These are phyloP conservation scores for Calocera viscosa DNA, from an alignment of 768 basidiomycete species.

Conservation along the genomic window DNA sequence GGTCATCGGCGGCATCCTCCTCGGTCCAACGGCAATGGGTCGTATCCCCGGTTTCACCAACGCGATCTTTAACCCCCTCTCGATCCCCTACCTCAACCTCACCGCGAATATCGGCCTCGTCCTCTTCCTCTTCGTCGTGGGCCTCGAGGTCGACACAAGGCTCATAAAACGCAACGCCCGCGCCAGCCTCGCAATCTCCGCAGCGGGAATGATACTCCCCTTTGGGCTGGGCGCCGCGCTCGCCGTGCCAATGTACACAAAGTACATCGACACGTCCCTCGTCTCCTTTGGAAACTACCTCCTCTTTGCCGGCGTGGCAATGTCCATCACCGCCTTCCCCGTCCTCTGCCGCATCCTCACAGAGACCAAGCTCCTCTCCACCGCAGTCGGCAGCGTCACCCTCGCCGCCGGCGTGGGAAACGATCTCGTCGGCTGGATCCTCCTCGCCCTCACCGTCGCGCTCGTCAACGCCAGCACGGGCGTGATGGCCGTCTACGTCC, in stretches of 20 bases:
- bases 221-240: conserved; percentile 69
- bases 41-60: conserved; percentile 68
- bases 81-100: conserved; percentile 51
- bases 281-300: conserved; percentile 72
- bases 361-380: conserved; percentile 68
- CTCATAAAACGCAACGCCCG: conserved; percentile 52
- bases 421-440: conserved; percentile 73
- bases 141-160: conserved; percentile 67
- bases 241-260: conserved; percentile 57
- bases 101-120: conserved; percentile 65
- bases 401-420: conserved; percentile 78
- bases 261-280: conserved; percentile 42
- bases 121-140: conserved; percentile 72
- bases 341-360: conserved; percentile 76
- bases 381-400: conserved; percentile 69
- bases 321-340: conserved; percentile 72
- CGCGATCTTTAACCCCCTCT: conserved; percentile 65
- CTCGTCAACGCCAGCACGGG: conserved; percentile 67
- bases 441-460: conserved; percentile 72
- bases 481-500: conserved; percentile 64
- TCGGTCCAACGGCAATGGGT: conserved; percentile 67
- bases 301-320: conserved; percentile 72
- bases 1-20: conserved; percentile 76
- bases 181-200: conserved; percentile 46
- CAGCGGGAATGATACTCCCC: conserved; percentile 59